Conservation (phyloP, 805 yeast genomes). For the Schwanniomyces sp. region DNA sequence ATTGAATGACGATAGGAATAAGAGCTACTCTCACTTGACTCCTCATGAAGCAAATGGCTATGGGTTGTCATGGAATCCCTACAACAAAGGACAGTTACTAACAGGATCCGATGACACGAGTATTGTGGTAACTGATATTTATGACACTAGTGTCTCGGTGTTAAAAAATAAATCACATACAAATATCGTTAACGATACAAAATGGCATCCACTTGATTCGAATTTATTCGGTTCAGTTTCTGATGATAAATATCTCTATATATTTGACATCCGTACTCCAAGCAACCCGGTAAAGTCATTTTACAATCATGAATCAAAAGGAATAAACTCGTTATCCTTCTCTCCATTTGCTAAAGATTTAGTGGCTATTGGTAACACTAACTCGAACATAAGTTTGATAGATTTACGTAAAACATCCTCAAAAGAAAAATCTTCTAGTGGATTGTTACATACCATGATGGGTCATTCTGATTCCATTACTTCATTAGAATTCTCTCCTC, state of each 20-base stretch:
- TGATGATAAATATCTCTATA: constrained; percentile 58
- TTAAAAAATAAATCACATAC: constrained; percentile 34
- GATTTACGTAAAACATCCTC: constrained; percentile 52
- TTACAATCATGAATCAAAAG: constrained; percentile 27
- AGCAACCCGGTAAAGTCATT: constrained; percentile 22
- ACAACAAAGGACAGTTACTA: constrained; percentile 47
- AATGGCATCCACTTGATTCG: constrained; percentile 61
- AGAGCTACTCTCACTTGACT: constrained; percentile 30
- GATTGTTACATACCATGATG: constrained; percentile 67
- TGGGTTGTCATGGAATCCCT: constrained; percentile 68
- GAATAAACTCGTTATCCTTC: constrained; percentile 65
- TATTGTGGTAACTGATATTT: constrained; percentile 60
- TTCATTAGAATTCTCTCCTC: constrained; percentile 74
- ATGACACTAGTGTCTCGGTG: constrained; percentile 6
- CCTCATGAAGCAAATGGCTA: constrained; percentile 71
- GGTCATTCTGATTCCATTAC: constrained; percentile 79
- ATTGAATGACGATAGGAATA: constrained; percentile 20
- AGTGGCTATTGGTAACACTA: constrained; percentile 69
- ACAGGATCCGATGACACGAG: constrained; percentile 68
- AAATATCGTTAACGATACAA: constrained; percentile 72
- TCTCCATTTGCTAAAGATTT: constrained; percentile 60
- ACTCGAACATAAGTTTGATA: constrained; percentile 63
- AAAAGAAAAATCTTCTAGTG: constrained; percentile 10
- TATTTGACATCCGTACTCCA: constrained; percentile 54
- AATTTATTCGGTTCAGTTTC: constrained; percentile 68